Base-by-base conservation (phyloP, 345 rosid species). In the Iberis pinnata region DNA sequence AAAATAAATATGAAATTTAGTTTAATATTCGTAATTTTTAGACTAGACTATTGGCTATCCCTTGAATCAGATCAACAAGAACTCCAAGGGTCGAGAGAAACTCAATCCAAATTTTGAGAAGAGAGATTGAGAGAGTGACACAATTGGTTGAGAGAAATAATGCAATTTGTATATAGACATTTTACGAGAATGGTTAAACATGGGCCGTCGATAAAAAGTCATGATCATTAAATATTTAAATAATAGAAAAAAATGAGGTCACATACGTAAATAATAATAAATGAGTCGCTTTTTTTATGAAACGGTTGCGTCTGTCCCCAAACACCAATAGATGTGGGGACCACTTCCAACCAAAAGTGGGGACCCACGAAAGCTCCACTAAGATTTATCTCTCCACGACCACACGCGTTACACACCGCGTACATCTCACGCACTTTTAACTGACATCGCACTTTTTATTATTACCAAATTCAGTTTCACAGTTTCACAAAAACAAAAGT, bases 321-420 rank as follows among this genome's bases (percentile, higher is more conserved):
- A 44, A 56, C 57, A 43, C 54, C 48, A 6, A 36, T 53, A 50
- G 42, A 43, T 36, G 32, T 41, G 53, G 47, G 70, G 70, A 58
- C 64, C 60, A 43, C 8, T 43, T 37, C 18, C 11, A 27, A 17
- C 12, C 17, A 42, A 46, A 25, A 6, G n/a, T 0, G 17, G 43
- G 70, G 65, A 19, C 64, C 65, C 55, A 58, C 0, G 60, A 66
- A 54, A 66, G 55, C 70, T 66, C 60, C 51, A 31, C 42, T 12
- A 6, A 22, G 2, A 5, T 40, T 13, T 7, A 22, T 12, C 35
- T 8, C 36, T 53, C 36, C 19, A 31, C 43, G 0, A 20, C 50
- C 49, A 20, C 69, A 40, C 62, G 62, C 69, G 36, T 12, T 8
- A 1, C 16, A 33, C 7, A 44, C 32, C 33, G 27, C 62, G 69